Evolutionary conservation across 2,329 filamentous ascomycete genomes (phyloP), one percentile per base, ranked within the genome.

Genomic region (Talaromyces sp.): DNA sequence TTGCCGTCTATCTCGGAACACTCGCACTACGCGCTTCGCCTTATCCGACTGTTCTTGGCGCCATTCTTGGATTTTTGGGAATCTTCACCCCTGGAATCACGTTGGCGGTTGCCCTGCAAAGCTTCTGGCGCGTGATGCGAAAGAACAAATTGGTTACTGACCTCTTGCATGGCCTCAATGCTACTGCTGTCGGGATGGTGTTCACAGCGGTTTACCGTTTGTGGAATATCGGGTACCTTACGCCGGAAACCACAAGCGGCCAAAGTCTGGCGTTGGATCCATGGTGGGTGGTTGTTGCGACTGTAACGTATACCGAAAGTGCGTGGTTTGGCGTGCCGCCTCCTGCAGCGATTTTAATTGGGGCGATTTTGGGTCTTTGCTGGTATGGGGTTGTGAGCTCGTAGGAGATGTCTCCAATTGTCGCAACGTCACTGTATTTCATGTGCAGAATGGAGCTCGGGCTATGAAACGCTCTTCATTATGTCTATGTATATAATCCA

Each of bases 151-250:
- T 79, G 72, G 83, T 88, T 0, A 82, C 79, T 58, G 81, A 82
- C 15, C 73, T 80, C 0, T 69, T 89, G 10, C 72, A 86, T 15
- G 86, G 87, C 0, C 74, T 88, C 5, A 89, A 89, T 70, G 85
- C 87, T 0, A 80, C 80, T 0, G 87, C 87, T 0, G 85, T 89
- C 0, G 87, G 87, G 0, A 69, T 89, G 41, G 84, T 89, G 0
- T 89, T 86, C 62, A 88, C 86, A 0, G 87, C 87, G 0, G 86
- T 89, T 0, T 89, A 89, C 67, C 78, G 86, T 2, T 74, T 89
- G 8, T 88, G 85, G 85, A 81, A 87, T 74, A 84, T 89, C 69
- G 87, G 87, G 0, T 87, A 83, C 66, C 74, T 89, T 6, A 84
- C 84, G 13, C 75, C 82, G 25, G 77, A 78, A 0, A 81, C 79